These are phyloP conservation scores for Rhizopogon roseolus DNA, from an alignment of 768 basidiomycete species.

Conservation along the genomic window DNA sequence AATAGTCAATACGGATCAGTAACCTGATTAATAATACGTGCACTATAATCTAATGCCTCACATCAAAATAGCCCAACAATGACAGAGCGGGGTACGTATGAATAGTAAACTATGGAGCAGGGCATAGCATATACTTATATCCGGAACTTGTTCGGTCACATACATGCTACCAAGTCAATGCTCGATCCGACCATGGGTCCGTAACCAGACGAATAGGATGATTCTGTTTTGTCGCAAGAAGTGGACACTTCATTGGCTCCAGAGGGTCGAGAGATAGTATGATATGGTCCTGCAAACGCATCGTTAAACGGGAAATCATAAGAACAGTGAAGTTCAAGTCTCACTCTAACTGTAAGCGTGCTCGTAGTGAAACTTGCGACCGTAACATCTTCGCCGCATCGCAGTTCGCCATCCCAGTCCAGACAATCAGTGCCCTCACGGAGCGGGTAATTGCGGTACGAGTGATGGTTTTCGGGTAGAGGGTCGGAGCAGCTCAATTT, in stretches of 20 bases:
- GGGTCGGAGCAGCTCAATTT: conserved; percentile 42
- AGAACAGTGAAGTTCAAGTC: conserved; percentile 2
- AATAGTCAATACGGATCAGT: not conserved
- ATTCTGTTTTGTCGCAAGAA: conserved; percentile 33
- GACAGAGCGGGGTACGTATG: too few relatives aligned
- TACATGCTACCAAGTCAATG: conserved; percentile 1
- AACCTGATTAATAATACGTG: not conserved
- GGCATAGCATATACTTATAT: not conserved
- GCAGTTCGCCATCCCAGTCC: conserved; percentile 60
- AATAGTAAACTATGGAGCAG: not conserved
- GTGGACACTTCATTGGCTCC: conserved; percentile 31
- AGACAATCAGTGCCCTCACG: conserved; percentile 35
- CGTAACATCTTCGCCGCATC: conserved; percentile 30
- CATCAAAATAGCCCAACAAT: not conserved
- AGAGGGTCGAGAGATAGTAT: conserved; percentile 43
- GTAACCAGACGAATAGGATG: conserved; percentile 57
- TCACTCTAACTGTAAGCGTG: conserved; percentile 47
- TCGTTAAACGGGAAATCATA: not conserved
- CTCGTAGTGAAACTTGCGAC: conserved; percentile 44
- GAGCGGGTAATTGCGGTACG: conserved; percentile 6
- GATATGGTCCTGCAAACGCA: conserved; percentile 48
- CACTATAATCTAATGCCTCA: not conserved
- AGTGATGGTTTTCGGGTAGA: conserved; percentile 9
- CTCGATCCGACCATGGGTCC: conserved; percentile 40
- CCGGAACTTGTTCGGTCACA: not conserved